Evolutionary conservation across 2,329 filamentous ascomycete species (phyloP), one percentile per base, ranked within the genome.

Genomic region (Colletotrichum gigasporum): DNA sequence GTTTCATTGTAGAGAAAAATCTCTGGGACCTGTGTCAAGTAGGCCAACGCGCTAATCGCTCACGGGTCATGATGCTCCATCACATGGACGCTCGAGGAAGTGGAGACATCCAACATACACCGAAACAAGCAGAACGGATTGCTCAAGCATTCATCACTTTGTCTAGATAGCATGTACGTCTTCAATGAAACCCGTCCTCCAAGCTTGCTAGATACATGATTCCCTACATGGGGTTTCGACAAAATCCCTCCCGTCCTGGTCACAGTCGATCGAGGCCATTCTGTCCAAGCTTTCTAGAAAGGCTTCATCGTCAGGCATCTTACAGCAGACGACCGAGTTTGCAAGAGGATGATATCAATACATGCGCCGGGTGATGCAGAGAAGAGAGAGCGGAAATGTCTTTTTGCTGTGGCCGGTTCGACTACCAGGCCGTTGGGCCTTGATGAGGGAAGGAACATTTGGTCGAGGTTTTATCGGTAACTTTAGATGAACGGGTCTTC

Each of bases 121-220:
- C 10, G 11, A 37, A 10, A 20, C 28, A 14, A 4, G 44, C 42
- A 35, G 7, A 6, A 11, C 32, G 24, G 28, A 52, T 45, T 45
- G 35, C 58, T 59, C 42, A 58, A 59, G 58, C 59, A 55, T 55
- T 66, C 50, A 30, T 59, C 54, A 47, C 48, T 48, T 35, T 55
- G 63, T 67, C 53, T 67, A 63, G 48, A 50, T 58, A 48, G 42
- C 53, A 63, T 54, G 32, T 57, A 57, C 35, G 65, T 53, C 63
- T 47, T 35, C 60, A 56, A 54, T 67, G 37, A 66, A 60, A 67
- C 11, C 58, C 57, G 28, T 44, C 63, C 48, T 55, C 53, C 63
- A 51, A 54, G 35, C 44, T 59, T 44, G 55, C 59, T 50, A 44
- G 32, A 48, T 67, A 64, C 58, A 54, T 39, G 26, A 51, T 61